Conservation (phyloP, 2,329 filamentous ascomycete genomes). For the Curvularia hawaiiensis region DNA sequence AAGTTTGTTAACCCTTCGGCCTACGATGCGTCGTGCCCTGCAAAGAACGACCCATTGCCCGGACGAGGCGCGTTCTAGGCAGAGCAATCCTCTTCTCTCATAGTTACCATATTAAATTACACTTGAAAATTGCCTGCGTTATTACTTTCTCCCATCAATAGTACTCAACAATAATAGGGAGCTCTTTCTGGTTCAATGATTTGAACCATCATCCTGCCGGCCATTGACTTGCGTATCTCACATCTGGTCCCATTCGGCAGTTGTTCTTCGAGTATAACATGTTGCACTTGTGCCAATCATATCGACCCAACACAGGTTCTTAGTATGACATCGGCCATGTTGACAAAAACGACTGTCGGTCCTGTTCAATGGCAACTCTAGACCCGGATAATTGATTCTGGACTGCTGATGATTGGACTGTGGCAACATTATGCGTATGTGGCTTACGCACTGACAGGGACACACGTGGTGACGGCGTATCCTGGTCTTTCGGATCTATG, state of each 20-base stretch:
- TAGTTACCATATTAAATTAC: neutral
- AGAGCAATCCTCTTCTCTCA: neutral
- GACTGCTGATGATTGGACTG: neutral
- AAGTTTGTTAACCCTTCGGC: constrained; percentile 26
- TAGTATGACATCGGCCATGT: neutral
- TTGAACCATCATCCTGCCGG: neutral
- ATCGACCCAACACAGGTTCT: neutral
- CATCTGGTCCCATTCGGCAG: neutral
- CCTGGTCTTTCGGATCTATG: neutral
- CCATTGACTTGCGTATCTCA: neutral
- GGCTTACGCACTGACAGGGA: neutral
- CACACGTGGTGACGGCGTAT: constrained; percentile 8
- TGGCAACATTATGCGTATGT: neutral
- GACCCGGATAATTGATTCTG: neutral
- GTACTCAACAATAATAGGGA: neutral
- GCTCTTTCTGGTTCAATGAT: neutral
- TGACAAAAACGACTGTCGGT: neutral
- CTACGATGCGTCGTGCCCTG: constrained; percentile 31
- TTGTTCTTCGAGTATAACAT: neutral
- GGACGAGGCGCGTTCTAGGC: constrained; percentile 31
- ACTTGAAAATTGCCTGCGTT: neutral
- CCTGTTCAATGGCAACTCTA: neutral
- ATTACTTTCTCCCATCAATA: neutral
- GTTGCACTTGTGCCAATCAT: neutral
- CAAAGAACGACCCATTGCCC: constrained; percentile 31